A percentile compares a stretch with the other conserved stretches of the same genome.
These are phyloP conservation scores for Tuctoria greenei DNA, from an alignment of 176 grass and related monocot genomes.

Conservation along the genomic window DNA sequence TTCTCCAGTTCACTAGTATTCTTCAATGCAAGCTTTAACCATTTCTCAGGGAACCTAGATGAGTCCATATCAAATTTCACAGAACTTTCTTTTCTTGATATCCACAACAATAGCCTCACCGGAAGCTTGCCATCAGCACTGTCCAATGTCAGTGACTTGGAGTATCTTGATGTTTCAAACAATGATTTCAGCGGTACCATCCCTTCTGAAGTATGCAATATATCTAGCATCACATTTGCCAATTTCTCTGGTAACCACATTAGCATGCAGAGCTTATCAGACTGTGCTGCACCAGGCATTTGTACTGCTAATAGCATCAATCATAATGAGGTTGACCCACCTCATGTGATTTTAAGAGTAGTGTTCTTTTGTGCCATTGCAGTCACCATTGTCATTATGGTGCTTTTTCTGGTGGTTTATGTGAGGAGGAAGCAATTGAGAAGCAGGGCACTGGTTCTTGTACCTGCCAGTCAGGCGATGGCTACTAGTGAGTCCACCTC, in stretches of 20 bases:
- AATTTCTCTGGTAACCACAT: constrained; percentile 74
- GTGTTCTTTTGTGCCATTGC: constrained; percentile 34
- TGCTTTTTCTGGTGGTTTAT: constrained; percentile 44
- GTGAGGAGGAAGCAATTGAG: constrained; percentile 47
- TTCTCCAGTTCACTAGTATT: constrained; percentile 41
- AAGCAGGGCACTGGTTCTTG: constrained; percentile 31
- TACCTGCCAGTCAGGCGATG: constrained; percentile 30
- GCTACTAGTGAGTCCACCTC: constrained; percentile 40
- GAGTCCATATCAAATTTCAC: constrained; percentile 70
- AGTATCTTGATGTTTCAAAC: constrained; percentile 80
- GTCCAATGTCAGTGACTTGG: constrained; percentile 46
- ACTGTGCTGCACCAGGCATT: constrained; percentile 43
- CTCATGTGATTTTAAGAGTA: constrained; percentile 27
- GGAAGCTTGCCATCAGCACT: constrained; percentile 67
- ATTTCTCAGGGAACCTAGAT: constrained; percentile 55
- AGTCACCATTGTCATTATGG: constrained; percentile 23
- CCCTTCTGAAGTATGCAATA: constrained; percentile 64
- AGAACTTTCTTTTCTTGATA: constrained; percentile 64
- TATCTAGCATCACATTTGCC: constrained; percentile 49
- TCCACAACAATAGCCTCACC: constrained; percentile 66
- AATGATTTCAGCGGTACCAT: constrained; percentile 63
- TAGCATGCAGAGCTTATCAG: constrained; percentile 36
- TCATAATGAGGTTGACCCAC: constrained; percentile 22
- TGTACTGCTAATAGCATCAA: constrained; percentile 35
- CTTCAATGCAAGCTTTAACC: constrained; percentile 80